Evolutionary conservation across 805 yeast species (phyloP), one percentile per base, ranked within the genome.

Genomic region (Yamadazyma scolyti): DNA sequence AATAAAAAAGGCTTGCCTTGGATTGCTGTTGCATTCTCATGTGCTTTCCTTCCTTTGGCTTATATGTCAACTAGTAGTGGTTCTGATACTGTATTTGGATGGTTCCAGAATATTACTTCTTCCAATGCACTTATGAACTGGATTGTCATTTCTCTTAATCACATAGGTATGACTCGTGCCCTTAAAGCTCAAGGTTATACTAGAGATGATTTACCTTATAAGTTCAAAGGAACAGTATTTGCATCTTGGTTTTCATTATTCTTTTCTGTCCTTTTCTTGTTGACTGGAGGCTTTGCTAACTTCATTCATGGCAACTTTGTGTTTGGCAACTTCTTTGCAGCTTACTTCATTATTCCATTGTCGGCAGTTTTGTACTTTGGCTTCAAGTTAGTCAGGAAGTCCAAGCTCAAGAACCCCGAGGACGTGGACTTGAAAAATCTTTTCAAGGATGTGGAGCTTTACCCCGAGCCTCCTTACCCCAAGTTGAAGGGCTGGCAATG

Each of bases 281-380:
- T 82, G 10, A 80, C 88, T 9, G 82, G 82, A 43, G 89, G 89
- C 31, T 82, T 78, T 50, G 77, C 73, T 3, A 79, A 75, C 5
- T 81, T 82, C 55, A 69, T 82, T 36, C 34, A 28, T 56, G 68
- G 68, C 4, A 63, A 65, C 12, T 79, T 77, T 64, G 68, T 62
- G 6, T 68, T 54, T 2, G 56, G 73, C 6, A 77, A 77, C 50
- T 82, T 82, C 47, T 55, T 82, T 31, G 87, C 88, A 16, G 82
- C 88, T 6, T 82, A 82, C 56, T 66, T 82, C 40, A 80, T 86
- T 0, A 49, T 82, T 27, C 85, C 82, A 23, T 65, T 74, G 33
- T 66, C 75, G 39, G 37, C 72, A 4, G 55, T 61, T 5, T 58
- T 82, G 27, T 82, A 73, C 54, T 37, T 71, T 25, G 84, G 79